Conservation (phyloP, 306 rosid genomes). For the Quercus dentata region DNA sequence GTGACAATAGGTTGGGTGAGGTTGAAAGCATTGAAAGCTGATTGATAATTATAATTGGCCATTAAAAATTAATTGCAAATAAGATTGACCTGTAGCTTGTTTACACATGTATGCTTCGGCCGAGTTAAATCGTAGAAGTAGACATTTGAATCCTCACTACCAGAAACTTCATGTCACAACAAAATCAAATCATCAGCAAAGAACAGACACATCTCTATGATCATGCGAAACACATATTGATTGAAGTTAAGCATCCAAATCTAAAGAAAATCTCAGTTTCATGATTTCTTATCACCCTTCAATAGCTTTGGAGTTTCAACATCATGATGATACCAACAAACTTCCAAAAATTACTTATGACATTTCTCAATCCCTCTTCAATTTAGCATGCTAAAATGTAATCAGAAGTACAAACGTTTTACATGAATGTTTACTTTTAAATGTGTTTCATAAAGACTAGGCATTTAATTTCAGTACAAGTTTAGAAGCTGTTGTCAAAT, state of each 20-base stretch:
- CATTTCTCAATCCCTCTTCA: neutral
- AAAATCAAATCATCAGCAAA: conserved; percentile 30
- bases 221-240: neutral
- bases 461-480: neutral
- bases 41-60: neutral
- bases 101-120: conserved; percentile 89
- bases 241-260: neutral
- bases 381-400: neutral
- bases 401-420: neutral
- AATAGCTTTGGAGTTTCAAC: neutral
- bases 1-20: conserved; percentile 18
- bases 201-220: neutral
- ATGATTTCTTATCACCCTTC: neutral
- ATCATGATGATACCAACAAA: neutral
- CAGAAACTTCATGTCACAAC: conserved; percentile 59
- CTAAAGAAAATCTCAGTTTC: neutral
- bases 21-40: conserved; percentile 13
- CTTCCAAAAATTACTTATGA: neutral
- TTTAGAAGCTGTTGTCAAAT: neutral
- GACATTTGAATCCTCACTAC: conserved; percentile 98
- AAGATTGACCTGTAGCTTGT: conserved; percentile 86
- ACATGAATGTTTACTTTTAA: neutral
- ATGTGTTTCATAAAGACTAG: neutral
- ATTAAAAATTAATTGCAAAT: neutral
- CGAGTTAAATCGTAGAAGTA: conserved; percentile 94